phyloP scores from a whole-genome alignment of 352 stramenopile species.

The Pythium phragmitis region DNA sequence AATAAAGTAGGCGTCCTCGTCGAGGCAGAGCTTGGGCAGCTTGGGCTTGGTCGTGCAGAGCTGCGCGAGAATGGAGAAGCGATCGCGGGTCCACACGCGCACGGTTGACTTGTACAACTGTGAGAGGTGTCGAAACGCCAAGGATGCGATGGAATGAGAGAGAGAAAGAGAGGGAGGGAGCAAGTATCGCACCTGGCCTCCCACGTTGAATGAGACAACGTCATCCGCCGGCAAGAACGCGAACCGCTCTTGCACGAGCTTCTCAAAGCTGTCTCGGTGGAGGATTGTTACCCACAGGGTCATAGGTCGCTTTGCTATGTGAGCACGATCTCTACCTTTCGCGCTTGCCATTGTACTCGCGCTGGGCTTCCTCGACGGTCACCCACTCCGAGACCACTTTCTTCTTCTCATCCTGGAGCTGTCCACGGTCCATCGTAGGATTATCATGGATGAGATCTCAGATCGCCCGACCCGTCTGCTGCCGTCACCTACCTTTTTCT shows the following conservation, averaged over 20 bases:
- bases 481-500: slow-evolving; percentile 48
- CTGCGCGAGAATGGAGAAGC: slow-evolving; percentile 81
- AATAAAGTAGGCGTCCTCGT: slow-evolving; percentile 68
- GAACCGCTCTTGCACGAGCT: slow-evolving; percentile 49
- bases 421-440: not conserved
- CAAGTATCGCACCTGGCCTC: slow-evolving; percentile 30
- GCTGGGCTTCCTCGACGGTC: slow-evolving; percentile 58
- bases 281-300: too few species aligned
- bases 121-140: too few species aligned
- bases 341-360: slow-evolving; percentile 61
- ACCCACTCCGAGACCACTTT: slow-evolving; percentile 74
- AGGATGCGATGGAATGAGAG: not conserved
- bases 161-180: not conserved
- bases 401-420: slow-evolving; percentile 78
- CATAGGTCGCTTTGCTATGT: too few species aligned
- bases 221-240: slow-evolving; percentile 48
- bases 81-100: slow-evolving; percentile 69
- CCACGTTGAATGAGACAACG: slow-evolving; percentile 71
- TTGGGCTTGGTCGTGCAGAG: slow-evolving; percentile 67
- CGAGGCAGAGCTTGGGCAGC: slow-evolving; percentile 45
- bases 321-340: slow-evolving; percentile 36
- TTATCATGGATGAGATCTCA: not conserved
- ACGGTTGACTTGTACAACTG: slow-evolving; percentile 76
- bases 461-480: not conserved
- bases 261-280: slow-evolving; percentile 51